Evolutionary conservation across 83 land plant genomes (phyloP).

Genomic region (Larix sibirica): DNA sequence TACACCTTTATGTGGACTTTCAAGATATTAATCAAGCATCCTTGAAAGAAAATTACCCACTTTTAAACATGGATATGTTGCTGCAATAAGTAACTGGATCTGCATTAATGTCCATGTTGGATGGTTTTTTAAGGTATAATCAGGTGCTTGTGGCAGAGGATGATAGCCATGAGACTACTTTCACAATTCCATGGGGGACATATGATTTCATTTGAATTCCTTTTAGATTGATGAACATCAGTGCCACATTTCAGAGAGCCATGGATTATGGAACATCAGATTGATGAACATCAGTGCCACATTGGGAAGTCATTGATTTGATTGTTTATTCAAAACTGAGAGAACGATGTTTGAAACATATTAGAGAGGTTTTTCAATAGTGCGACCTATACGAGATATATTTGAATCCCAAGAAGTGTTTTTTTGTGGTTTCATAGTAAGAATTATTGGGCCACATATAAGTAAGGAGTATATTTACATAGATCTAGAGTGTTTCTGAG

Average conservation of each 20-base stretch:
- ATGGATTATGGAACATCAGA: background rate
- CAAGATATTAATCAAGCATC: background rate
- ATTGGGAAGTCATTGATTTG: background rate
- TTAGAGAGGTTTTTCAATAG: background rate
- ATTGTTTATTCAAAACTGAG: background rate
- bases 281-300: background rate
- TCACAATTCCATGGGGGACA: background rate
- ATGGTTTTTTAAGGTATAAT: background rate
- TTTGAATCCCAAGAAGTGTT: background rate
- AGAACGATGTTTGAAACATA: background rate
- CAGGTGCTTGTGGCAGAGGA: background rate
- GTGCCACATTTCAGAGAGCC: background rate
- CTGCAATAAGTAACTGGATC: background rate
- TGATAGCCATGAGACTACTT: background rate
- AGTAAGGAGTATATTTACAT: background rate
- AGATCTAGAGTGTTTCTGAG: background rate
- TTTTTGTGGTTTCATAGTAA: background rate
- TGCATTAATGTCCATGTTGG: background rate
- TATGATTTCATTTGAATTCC: background rate
- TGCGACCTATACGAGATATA: background rate
- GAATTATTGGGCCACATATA: too few species aligned
- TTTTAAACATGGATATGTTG: background rate
- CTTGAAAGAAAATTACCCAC: background rate
- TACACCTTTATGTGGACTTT: background rate
- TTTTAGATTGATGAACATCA: background rate